phyloP scores from a whole-genome alignment of 257 asterid genomes.

The Solanum medicagineum region DNA sequence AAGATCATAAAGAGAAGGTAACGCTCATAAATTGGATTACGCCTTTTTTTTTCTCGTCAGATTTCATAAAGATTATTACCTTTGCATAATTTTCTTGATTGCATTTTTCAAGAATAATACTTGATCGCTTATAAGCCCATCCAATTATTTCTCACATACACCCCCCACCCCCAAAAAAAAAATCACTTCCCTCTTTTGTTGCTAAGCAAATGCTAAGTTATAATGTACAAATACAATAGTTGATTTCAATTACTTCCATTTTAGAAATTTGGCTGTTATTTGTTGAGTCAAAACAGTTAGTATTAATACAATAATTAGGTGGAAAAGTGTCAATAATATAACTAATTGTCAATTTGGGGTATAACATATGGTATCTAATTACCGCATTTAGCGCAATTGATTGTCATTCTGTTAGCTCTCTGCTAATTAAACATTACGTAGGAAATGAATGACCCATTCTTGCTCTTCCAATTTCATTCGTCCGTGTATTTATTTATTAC shows the following conservation, averaged over 20 bases:
- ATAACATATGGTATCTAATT: not conserved
- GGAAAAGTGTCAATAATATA: not conserved
- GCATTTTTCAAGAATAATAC: too few species aligned
- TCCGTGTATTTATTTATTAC: not conserved
- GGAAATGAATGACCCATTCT: not conserved
- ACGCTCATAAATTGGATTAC: too few species aligned
- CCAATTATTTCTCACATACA: not conserved
- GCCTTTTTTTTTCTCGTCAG: too few species aligned
- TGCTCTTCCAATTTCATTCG: not conserved
- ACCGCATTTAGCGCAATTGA: not conserved
- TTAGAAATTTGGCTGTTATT: not conserved
- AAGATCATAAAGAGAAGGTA: too few species aligned
- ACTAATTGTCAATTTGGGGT: not conserved
- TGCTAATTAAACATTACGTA: not conserved
- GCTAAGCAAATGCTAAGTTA: not conserved
- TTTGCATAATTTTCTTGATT: too few species aligned
- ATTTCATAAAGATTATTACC: too few species aligned
- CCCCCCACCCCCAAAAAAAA: not conserved
- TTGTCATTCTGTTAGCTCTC: not conserved
- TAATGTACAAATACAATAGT: not conserved
- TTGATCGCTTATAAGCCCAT: too few species aligned
- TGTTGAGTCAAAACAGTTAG: not conserved
- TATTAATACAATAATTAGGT: not conserved
- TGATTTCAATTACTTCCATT: conserved; percentile 38
- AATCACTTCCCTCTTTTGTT: not conserved